Evolutionary conservation across 305 asterid genomes (phyloP).

Genomic region (Solanum hybrid): DNA sequence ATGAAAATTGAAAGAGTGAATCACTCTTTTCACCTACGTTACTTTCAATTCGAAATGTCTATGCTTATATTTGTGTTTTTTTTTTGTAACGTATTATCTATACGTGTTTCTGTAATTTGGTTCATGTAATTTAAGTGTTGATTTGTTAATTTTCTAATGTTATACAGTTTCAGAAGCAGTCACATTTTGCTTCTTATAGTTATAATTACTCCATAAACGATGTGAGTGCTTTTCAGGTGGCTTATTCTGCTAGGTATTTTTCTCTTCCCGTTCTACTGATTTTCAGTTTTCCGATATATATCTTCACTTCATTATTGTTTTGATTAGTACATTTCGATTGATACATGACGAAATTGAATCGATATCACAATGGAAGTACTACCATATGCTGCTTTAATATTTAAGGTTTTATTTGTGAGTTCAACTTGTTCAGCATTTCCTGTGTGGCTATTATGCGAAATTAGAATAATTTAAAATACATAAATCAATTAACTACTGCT

Average conservation of each 20-base stretch:
- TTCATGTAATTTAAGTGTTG: background rate
- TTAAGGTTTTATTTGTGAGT: background rate
- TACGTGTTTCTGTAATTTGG: background rate
- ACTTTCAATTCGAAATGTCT: background rate
- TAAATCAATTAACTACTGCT: background rate
- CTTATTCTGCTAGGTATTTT: background rate
- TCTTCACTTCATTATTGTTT: background rate
- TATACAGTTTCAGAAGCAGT: slow-evolving; percentile 6
- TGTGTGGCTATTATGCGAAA: background rate
- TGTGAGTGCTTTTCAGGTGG: background rate
- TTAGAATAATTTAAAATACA: background rate
- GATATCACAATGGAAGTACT: background rate
- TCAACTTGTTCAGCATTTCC: background rate
- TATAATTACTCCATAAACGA: background rate
- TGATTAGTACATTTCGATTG: background rate
- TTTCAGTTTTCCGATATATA: background rate
- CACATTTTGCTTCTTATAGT: background rate
- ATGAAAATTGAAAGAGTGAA: background rate
- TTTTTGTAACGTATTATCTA: background rate
- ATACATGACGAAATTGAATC: background rate
- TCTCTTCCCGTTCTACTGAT: background rate
- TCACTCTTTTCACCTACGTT: background rate
- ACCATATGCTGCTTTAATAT: background rate
- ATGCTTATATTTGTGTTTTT: background rate
- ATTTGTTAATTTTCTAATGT: background rate